These are phyloP conservation scores for Penicillium sp. DNA, from an alignment of 2,329 filamentous ascomycete species.

Conservation along the genomic window DNA sequence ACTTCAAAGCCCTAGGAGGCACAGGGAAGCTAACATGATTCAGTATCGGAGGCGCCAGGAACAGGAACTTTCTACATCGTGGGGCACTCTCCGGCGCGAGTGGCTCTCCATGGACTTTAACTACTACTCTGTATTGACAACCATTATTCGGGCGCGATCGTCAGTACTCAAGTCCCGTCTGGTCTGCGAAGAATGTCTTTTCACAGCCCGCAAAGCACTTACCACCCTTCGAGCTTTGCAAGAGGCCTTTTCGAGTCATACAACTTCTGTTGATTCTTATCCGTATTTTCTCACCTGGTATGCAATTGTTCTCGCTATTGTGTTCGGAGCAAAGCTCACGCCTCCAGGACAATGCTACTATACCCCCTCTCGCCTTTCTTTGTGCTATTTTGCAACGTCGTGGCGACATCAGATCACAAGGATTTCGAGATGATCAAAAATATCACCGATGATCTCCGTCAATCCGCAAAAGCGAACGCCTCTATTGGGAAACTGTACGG, in stretches of 20 bases:
- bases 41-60: constrained; percentile 22
- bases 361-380: constrained; percentile 27
- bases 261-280: constrained; percentile 22
- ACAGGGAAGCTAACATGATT: background rate
- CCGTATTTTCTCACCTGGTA: constrained; percentile 30
- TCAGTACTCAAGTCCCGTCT: constrained; percentile 29
- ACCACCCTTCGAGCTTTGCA: constrained; percentile 24
- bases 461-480: constrained; percentile 25
- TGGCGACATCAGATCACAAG: constrained; percentile 25
- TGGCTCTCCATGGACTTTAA: constrained; percentile 30
- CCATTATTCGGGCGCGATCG: constrained; percentile 27
- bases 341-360: constrained; percentile 27
- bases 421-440: constrained; percentile 29
- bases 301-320: background rate
- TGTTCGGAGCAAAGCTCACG: background rate
- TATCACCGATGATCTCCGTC: constrained; percentile 26
- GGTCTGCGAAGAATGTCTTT: constrained; percentile 29
- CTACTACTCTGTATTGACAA: constrained; percentile 27
- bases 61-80: constrained; percentile 16
- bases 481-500: constrained; percentile 27
- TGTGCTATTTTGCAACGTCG: constrained; percentile 28
- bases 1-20: background rate
- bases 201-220: constrained; percentile 23
- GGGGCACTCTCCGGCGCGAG: constrained; percentile 16
- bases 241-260: constrained; percentile 17